Base-by-base conservation (phyloP, 2,329 filamentous ascomycete species). In the Colletotrichum euphorbiae region DNA sequence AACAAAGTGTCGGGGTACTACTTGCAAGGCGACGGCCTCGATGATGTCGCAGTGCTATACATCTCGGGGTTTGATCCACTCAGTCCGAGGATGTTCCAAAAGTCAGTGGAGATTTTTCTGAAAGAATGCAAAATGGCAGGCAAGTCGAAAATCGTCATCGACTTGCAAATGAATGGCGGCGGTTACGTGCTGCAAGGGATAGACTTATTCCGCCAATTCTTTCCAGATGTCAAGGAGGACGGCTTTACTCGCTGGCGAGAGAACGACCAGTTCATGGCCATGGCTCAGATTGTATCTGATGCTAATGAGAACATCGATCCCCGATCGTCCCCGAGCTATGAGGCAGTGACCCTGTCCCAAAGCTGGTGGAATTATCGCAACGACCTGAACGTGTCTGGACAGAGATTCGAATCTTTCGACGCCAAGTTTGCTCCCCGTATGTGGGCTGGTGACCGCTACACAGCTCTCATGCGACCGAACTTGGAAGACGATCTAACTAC, bases 81-180 rank as follows among this genome's bases (percentile, higher is more conserved):
- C 17, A 74, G 68, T 40, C 67, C 74, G 3, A 51, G 70, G 24
- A 75, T 79, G 51, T 75, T 81, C 45, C 73, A 76, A 45, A 67
- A 76, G 13, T 76, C 77, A 12, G 69, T 75, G 2, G 56, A 70
- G 28, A n/a, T 56, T 1, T 77, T 76, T 63, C 68, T 76, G 9
- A 57, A 33, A 13, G 33, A 54, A 11, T 74, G 72, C 33, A 80
- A 80, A 61, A 77, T 79, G 6, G 82, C 80, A 2, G 84, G 84
- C 68, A 89, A 88, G 77, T 88, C 82, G 38, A 88, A 87, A 75
- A 81, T 90, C 0, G 83, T 90, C 21, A 79, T 91, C 40, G 87
- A 90, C 71, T 76, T 90, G 9, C 83, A 46, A 8, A 82, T 81
- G 52, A 90, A 90, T 71, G 83, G 81, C 3, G 88, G 88, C 42